Base-by-base conservation (phyloP, 2,329 filamentous ascomycete genomes). In the Didymella arachidicola region DNA sequence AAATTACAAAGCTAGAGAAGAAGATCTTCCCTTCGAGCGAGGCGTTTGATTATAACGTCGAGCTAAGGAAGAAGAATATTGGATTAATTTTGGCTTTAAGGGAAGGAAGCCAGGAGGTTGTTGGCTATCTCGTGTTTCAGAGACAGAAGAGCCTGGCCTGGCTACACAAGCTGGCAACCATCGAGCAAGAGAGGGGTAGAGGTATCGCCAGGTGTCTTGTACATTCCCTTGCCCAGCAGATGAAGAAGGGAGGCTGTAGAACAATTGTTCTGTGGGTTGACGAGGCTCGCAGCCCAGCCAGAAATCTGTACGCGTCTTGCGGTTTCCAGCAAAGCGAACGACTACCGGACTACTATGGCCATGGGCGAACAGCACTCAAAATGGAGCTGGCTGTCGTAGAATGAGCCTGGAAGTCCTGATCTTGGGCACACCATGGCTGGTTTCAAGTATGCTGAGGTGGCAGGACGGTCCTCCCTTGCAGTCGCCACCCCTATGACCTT, bases 191-290 rank as follows among this genome's bases (percentile, higher is more conserved):
- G 69, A 79, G 82, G 64, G 73, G 77, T 27, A 77, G 77, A 66
- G 81, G 82, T n/a, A 66, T 84, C 22, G 82, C 78, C 42, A 76
- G 71, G 60, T 72, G 74, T 67, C 71, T 84, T 58, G 70, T 84
- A 67, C 69, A 74, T 59, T 77, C 77, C 61, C 77, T 83, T 63
- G 72, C 76, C 49, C 64, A 72, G 48, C 74, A 76, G 47, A 74
- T 84, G 54, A 73, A 73, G 63, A 78, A 73, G 62, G 79, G 80
- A 69, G 81, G 80, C 49, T 83, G 81, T 67, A 74, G 78, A 61
- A 78, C 68, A 46, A 78, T 85, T 56, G 78, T 82, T 42, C 67
- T 84, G 51, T 84, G 82, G 83, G 82, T 84, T 43, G 82, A 85
- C 61, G 78, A 80, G 70, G 76, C 68, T 46, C 78, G 81, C 62